Percentiles rank a stretch among this genome's conserved stretches.
phyloP scores from a whole-genome alignment of 371 early-diverging fungal species.

The Mortierella sp. region DNA sequence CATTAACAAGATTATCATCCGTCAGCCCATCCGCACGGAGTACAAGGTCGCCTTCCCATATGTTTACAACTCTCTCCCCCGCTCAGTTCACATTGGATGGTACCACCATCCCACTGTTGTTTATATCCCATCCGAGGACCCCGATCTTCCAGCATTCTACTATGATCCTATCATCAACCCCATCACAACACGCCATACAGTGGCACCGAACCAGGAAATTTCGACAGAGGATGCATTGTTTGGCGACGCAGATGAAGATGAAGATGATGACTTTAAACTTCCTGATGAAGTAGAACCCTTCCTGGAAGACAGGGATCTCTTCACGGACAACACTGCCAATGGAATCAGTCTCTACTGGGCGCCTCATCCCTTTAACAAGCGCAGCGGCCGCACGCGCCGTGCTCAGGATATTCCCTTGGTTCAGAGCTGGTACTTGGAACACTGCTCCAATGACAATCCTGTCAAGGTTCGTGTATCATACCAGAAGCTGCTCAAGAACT shows the following conservation, averaged over 20 bases:
- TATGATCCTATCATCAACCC: constrained; percentile 98
- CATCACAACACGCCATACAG: constrained; percentile 85
- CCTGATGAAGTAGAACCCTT: constrained; percentile 90
- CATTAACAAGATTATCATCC: constrained; percentile 98
- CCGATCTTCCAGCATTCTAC: constrained; percentile 97
- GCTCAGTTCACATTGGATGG: constrained; percentile 91
- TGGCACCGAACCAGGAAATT: constrained; percentile 62
- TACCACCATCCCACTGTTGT: constrained; percentile 96
- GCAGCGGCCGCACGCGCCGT: constrained; percentile 93
- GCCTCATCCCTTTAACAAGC: constrained; percentile 96
- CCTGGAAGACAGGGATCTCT: constrained; percentile 81
- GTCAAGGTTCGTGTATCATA: constrained; percentile 98
- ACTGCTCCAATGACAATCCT: constrained; percentile 93
- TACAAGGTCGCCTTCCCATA: constrained; percentile 99
- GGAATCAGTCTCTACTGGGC: constrained; percentile 98
- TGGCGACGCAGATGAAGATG: constrained; percentile 80
- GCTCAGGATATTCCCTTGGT: constrained; percentile 96
- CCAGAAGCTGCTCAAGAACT: constrained; percentile 92
- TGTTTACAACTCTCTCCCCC: constrained; percentile 96
- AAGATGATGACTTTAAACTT: constrained; percentile 79
- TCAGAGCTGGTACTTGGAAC: constrained; percentile 98
- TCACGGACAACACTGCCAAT: constrained; percentile 92
- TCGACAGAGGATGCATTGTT: constrained; percentile 91
- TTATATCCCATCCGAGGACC: constrained; percentile 92
- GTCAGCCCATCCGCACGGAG: constrained; percentile 97